Evolutionary conservation across 768 basidiomycete genomes (phyloP).

Genomic region (Kwoniella sp.): DNA sequence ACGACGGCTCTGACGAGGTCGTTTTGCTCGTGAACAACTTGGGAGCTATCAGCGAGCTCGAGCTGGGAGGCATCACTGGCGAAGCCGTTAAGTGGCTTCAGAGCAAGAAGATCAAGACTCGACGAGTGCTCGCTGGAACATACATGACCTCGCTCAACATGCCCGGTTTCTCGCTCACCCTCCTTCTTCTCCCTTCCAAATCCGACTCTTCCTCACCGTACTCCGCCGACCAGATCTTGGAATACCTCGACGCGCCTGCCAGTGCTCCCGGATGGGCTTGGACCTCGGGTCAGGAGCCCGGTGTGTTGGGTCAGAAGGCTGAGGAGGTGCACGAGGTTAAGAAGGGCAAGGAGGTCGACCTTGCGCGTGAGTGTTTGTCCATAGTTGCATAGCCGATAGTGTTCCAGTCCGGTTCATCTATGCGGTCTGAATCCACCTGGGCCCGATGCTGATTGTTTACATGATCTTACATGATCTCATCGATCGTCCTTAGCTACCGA

Average conservation of each 20-base stretch:
- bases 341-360: conserved; percentile 41
- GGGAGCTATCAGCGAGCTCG: conserved; percentile 51
- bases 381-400: neutral
- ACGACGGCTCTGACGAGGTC: conserved; percentile 67
- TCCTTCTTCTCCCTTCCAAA: conserved; percentile 64
- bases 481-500: conserved; percentile 45
- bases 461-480: neutral
- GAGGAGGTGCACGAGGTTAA: conserved; percentile 24
- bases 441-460: neutral
- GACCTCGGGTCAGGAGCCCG: conserved; percentile 60
- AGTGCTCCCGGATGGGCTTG: conserved; percentile 85
- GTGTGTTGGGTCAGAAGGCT: conserved; percentile 29
- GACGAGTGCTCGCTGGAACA: conserved; percentile 72
- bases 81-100: conserved; percentile 50
- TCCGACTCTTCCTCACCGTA: conserved; percentile 36
- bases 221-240: conserved; percentile 52
- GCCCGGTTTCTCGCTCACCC: conserved; percentile 59
- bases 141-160: conserved; percentile 69
- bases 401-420: neutral
- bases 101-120: conserved; percentile 60
- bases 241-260: conserved; percentile 55
- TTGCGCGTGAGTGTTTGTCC: conserved; percentile 34
- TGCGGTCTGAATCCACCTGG: neutral
- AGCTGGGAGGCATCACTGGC: conserved; percentile 49
- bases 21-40: conserved; percentile 59